These are phyloP conservation scores for Galerina sulciceps DNA, from an alignment of 768 basidiomycete species.

Conservation along the genomic window DNA sequence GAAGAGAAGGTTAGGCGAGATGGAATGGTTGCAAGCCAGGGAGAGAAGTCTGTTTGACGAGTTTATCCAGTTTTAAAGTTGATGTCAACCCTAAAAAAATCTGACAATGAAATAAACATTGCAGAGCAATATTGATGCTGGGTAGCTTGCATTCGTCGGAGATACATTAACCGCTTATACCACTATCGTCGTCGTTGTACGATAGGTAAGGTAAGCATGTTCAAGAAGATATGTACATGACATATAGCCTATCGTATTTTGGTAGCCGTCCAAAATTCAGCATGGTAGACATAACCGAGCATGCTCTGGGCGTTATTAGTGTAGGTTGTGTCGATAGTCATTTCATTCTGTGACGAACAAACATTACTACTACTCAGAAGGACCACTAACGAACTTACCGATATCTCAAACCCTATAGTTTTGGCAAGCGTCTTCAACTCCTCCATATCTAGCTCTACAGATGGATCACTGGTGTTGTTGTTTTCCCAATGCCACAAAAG, in stretches of 20 bases:
- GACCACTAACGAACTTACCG: constrained; percentile 48
- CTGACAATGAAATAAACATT: too few species aligned
- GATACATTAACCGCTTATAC: too few species aligned
- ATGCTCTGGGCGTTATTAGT: constrained; percentile 81
- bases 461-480: constrained; percentile 76
- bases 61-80: too few species aligned
- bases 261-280: constrained; percentile 83
- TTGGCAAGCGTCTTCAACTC: constrained; percentile 81
- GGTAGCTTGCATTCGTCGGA: too few species aligned
- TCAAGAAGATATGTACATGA: too few species aligned
- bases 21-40: too few species aligned
- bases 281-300: constrained; percentile 84
- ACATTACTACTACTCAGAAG: background rate
- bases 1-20: constrained; percentile 22
- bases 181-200: too few species aligned
- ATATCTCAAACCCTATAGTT: constrained; percentile 80
- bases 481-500: constrained; percentile 98
- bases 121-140: too few species aligned
- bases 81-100: too few species aligned
- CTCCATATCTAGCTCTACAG: constrained; percentile 87
- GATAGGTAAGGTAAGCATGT: too few species aligned
- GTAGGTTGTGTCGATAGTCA: constrained; percentile 81
- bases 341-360: constrained; percentile 64
- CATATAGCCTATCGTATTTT: constrained; percentile 23
- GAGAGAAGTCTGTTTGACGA: too few species aligned